Conservation (phyloP, 495 filamentous ascomycete species). For the Podospora bellae-mahoneyi region DNA sequence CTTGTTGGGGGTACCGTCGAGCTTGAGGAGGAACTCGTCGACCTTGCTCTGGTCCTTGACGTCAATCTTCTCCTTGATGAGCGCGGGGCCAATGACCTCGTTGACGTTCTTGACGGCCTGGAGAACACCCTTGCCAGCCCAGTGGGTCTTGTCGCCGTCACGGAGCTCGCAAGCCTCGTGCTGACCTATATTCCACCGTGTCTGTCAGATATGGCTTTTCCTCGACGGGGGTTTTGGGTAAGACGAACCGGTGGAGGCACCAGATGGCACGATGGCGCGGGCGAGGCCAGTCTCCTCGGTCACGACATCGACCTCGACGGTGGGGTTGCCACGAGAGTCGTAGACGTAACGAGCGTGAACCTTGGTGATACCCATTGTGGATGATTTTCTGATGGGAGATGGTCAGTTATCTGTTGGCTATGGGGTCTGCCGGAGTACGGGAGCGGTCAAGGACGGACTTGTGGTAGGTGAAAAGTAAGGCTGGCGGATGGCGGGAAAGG, state of each 20-base stretch:
- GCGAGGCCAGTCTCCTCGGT: slow-evolving; percentile 90
- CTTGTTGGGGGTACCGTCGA: slow-evolving; percentile 97
- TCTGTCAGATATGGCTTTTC: slow-evolving; percentile 17
- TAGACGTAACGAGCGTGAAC: slow-evolving; percentile 98
- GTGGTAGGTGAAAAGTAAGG: neutral
- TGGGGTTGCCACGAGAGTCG: slow-evolving; percentile 98
- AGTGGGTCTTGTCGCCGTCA: slow-evolving; percentile 96
- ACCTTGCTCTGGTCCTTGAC: slow-evolving; percentile 95
- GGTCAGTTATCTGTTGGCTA: neutral
- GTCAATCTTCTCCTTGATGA: slow-evolving; percentile 91
- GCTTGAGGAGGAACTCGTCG: slow-evolving; percentile 91
- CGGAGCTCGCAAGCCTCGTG: slow-evolving; percentile 98
- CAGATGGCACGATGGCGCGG: slow-evolving; percentile 97
- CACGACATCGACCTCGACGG: slow-evolving; percentile 89
- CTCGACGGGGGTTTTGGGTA: neutral
- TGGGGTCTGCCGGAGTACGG: slow-evolving; percentile 5
- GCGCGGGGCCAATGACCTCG: slow-evolving; percentile 79
- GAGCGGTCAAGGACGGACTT: slow-evolving; percentile 10
- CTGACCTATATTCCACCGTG: slow-evolving; percentile 59
- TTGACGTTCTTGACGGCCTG: slow-evolving; percentile 98
- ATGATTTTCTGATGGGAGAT: slow-evolving; percentile 15
- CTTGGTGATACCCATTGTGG: slow-evolving; percentile 90
- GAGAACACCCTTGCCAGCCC: slow-evolving; percentile 93
- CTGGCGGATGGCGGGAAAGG: neutral
- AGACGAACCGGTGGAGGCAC: slow-evolving; percentile 86